Conservation (phyloP, 768 basidiomycete species). For the Podaxis sp. region DNA sequence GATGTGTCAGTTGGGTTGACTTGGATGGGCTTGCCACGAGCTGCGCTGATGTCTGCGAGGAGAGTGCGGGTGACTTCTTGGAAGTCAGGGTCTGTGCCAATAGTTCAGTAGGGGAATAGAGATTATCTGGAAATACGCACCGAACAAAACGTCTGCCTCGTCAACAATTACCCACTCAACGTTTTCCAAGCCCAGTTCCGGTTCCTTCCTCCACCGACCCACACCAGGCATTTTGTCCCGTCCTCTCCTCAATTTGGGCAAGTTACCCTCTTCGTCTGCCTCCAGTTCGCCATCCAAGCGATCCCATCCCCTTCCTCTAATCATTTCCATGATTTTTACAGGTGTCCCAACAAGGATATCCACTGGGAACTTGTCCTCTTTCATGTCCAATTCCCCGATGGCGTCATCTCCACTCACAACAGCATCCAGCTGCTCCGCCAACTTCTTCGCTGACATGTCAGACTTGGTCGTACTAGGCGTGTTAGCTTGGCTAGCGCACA, state of each 20-base stretch:
- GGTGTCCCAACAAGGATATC: conserved; percentile 71
- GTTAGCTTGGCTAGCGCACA: conserved; percentile 69
- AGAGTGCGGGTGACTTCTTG: conserved; percentile 67
- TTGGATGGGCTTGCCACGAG: conserved; percentile 49
- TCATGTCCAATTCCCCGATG: conserved; percentile 17
- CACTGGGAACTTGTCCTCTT: conserved; percentile 28
- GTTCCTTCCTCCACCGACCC: conserved; percentile 40
- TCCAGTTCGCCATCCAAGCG: conserved; percentile 20
- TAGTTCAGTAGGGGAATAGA: background rate
- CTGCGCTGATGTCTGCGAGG: conserved; percentile 66
- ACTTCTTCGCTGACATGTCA: conserved; percentile 46
- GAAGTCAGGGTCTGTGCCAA: conserved; percentile 72
- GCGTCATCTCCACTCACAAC: conserved; percentile 6
- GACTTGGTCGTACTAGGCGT: conserved; percentile 26
- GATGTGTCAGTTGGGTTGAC: conserved; percentile 19
- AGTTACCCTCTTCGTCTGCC: conserved; percentile 17
- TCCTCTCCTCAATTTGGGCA: conserved; percentile 13
- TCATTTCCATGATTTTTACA: conserved; percentile 62
- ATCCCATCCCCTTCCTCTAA: conserved; percentile 56
- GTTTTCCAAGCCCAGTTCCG: conserved; percentile 61
- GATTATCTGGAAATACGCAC: conserved; percentile 37
- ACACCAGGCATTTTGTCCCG: conserved; percentile 34
- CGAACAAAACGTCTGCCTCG: conserved; percentile 89
- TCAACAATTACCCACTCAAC: conserved; percentile 91
- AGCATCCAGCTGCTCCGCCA: conserved; percentile 36